phyloP scores from a whole-genome alignment of 2,329 filamentous ascomycete genomes.

The Tolypocladium inflatum region DNA sequence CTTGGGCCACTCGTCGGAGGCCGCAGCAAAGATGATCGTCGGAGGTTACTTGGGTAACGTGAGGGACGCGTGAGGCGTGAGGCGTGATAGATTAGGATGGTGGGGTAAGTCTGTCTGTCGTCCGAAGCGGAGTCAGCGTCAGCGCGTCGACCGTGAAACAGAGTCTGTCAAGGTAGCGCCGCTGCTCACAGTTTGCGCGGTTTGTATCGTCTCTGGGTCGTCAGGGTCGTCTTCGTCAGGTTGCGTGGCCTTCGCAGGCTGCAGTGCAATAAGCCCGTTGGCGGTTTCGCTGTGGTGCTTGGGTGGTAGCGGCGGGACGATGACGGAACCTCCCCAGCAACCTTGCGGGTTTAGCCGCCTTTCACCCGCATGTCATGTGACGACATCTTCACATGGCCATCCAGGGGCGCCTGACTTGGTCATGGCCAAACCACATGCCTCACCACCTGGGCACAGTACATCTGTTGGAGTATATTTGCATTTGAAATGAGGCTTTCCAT shows the following conservation, averaged over 20 bases:
- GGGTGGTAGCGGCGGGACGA: conserved; percentile 11
- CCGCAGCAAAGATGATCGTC: neutral
- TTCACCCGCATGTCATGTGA: conserved; percentile 22
- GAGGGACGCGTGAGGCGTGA: neutral
- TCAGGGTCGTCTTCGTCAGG: neutral
- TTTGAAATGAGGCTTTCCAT: neutral
- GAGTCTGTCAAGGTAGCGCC: neutral
- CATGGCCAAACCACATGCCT: neutral
- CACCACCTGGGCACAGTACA: neutral
- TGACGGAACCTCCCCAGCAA: conserved; percentile 19
- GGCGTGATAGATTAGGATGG: neutral
- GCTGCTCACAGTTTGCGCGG: neutral
- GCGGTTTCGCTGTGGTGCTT: neutral
- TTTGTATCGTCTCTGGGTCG: neutral
- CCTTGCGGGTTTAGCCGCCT: conserved; percentile 13
- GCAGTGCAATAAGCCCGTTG: neutral
- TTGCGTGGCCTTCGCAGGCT: neutral
- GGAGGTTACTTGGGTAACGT: neutral
- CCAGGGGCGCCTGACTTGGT: neutral
- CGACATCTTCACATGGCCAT: conserved; percentile 12
- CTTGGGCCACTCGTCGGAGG: neutral
- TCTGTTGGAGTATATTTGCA: neutral
- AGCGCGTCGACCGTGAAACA: neutral
- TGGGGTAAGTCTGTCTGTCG: neutral
- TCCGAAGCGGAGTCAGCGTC: neutral